Base-by-base conservation (phyloP, 2,329 filamentous ascomycete genomes). In the Epicoccum sorghinum region DNA sequence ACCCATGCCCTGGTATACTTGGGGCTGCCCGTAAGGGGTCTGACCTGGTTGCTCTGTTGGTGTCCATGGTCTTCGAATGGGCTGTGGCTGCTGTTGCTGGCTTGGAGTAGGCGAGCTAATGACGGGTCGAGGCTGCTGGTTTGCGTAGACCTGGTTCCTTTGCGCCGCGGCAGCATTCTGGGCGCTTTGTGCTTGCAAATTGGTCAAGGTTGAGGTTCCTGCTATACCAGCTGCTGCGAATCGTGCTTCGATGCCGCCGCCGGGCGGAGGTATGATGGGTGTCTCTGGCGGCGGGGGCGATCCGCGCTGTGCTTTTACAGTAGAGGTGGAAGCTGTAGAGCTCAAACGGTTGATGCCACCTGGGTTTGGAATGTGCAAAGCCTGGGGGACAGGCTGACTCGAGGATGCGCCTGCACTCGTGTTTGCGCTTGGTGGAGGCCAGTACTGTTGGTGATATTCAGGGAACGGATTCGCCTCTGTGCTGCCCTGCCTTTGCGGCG, bases 261-360 rank as follows among this genome's bases (percentile, higher is more conserved):
- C 86, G 2, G 88, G 86, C n/a, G 86, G 81, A 47, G 89, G 90
- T 36, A 89, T 89, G 27, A 89, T 83, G 29, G 95, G 91, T 0
- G 95, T 98, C 73, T 98, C 93, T 7, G 95, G 95, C 1, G 95
- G 95, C 4, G 95, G 93, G 4, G 95, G 95, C 25, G 93, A 98
- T 38, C 95, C 95, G 64, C 95, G 85, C 69, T 90, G 93, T 18
- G 95, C 95, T 61, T 90, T 87, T 2, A 93, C 97, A 0, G 95
- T 99, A 2, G 93, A 96, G 10, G 88, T 96, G 0, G 95, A 98
- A 12, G 93, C 92, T 7, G 91, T 96, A 2, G 93, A 97, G 66
- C 83, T 85, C 58, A 88, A 78, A 29, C 86, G 80, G 63, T 86
- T 87, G 57, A 88, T 80, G 1, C 82, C 80, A 25, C 71, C 75